Evolutionary conservation across 225 moss, liverwort and hornwort genomes (phyloP), one percentile per base, ranked within the genome.

Genomic region (Lunularia cruciata): DNA sequence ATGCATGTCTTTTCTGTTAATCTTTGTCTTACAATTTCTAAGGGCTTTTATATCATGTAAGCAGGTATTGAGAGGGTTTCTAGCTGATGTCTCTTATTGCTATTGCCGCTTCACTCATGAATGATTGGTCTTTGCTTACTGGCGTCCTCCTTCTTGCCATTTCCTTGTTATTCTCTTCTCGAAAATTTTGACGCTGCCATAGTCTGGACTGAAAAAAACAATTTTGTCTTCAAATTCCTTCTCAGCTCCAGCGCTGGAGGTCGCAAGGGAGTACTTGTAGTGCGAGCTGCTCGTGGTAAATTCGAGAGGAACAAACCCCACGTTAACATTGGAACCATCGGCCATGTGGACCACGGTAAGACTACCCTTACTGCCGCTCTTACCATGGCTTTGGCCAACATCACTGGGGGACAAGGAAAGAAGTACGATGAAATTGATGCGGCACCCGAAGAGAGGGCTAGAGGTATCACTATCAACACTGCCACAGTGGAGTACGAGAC

Each of bases 261-360:
- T 5, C 80, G 56, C 68, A 57, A 57, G 13, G 68, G 26, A 18
- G 72, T 78, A 8, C 73, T 93, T 32, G 78, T 93, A 36, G 88
- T 90, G 38, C 88, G 90, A 69, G 92, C 92, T 8, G 92, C 82
- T 4, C 78, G 92, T 57, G 86, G 80, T 36, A 93, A 93, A 83
- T 93, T 86, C 49, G 92, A 90, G 60, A 78, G 92, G 70, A 93
- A 68, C 48, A 90, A 93, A 72, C 90, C 93, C 7, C 93, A 93
- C 71, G 82, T 93, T 33, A 93, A 93, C 83, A 93, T 90, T 33
- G 93, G 93, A 3, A 93, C 90, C 39, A 93, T 93, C 5, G 93
- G 93, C 16, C 93, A 93, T 48, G 90, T 93, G 66, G 90, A 93
- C 81, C 93, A 93, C 53, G 93, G 93, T 11, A 93, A 93, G 82